Percentiles rank a stretch among this genome's conserved stretches.
These are phyloP conservation scores for Aphanomyces invadans DNA, from an alignment of 352 stramenopile genomes.

Conservation along the genomic window DNA sequence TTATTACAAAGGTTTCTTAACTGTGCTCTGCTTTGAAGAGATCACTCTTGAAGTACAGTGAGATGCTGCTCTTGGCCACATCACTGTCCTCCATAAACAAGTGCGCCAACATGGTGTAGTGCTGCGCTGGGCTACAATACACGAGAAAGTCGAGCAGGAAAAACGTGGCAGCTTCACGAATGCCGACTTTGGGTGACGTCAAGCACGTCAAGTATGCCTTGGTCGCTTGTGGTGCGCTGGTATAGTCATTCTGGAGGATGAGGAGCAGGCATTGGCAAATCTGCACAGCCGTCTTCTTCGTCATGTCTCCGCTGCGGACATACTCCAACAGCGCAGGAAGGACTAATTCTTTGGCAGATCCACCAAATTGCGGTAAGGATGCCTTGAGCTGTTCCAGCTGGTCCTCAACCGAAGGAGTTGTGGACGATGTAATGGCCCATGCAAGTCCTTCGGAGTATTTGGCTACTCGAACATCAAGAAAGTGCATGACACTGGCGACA, in stretches of 20 bases:
- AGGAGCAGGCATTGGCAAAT: slow-evolving; percentile 62
- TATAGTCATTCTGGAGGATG: slow-evolving; percentile 45
- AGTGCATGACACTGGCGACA: not conserved
- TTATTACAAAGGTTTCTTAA: too few relatives aligned
- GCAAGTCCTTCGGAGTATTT: not conserved
- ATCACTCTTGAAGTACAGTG: slow-evolving; percentile 59
- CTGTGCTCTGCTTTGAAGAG: slow-evolving; percentile 38
- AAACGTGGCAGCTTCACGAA: slow-evolving; percentile 57
- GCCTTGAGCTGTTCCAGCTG: slow-evolving; percentile 22
- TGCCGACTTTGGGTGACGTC: slow-evolving; percentile 33
- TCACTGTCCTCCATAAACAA: slow-evolving; percentile 71
- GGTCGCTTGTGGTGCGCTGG: slow-evolving; percentile 34
- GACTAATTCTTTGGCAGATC: not conserved
- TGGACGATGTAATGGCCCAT: not conserved
- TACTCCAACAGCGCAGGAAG: slow-evolving; percentile 1
- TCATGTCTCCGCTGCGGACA: slow-evolving; percentile 25
- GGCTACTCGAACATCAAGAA: not conserved
- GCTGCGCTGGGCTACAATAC: slow-evolving; percentile 40
- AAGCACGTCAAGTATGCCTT: slow-evolving; percentile 47
- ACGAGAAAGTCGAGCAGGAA: slow-evolving; percentile 58
- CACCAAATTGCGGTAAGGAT: slow-evolving; percentile 27
- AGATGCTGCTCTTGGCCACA: slow-evolving; percentile 64
- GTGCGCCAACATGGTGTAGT: slow-evolving; percentile 47
- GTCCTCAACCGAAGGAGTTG: not conserved
- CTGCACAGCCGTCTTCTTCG: slow-evolving; percentile 47